Evolutionary conservation across 1,139 yeast genomes (phyloP).

Genomic region (Geotrichum reessii): DNA sequence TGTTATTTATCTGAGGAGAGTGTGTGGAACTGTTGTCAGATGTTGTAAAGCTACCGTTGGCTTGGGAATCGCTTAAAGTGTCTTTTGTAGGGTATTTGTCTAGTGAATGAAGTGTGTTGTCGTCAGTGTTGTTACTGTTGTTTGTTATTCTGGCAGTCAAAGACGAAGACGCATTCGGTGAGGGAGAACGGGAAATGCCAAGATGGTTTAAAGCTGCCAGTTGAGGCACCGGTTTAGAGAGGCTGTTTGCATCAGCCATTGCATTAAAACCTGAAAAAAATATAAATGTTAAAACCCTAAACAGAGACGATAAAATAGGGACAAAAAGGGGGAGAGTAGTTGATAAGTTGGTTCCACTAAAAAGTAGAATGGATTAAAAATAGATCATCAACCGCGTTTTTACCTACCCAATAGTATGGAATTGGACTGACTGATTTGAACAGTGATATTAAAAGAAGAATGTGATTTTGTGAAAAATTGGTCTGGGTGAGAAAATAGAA

Average conservation of each 20-base stretch:
- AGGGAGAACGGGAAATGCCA: not conserved
- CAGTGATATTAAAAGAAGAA: not conserved
- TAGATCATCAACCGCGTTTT: not conserved
- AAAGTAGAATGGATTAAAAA: too few relatives aligned
- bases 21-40: not conserved
- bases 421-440: not conserved
- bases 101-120: not conserved
- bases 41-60: not conserved
- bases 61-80: not conserved
- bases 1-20: not conserved
- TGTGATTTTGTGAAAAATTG: not conserved
- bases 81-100: slow-evolving; percentile 6
- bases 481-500: not conserved
- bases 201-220: not conserved
- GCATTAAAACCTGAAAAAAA: not conserved
- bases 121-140: not conserved
- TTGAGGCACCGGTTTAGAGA: not conserved
- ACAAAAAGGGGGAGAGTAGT: too few relatives aligned
- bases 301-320: not conserved
- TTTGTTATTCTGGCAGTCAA: not conserved
- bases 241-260: slow-evolving; percentile 1
- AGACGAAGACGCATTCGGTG: not conserved
- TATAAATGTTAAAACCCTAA: not conserved
- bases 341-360: not conserved
- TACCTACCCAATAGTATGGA: not conserved